Conservation (phyloP, 371 early-diverging fungal species). For the Mortierella sp. region DNA sequence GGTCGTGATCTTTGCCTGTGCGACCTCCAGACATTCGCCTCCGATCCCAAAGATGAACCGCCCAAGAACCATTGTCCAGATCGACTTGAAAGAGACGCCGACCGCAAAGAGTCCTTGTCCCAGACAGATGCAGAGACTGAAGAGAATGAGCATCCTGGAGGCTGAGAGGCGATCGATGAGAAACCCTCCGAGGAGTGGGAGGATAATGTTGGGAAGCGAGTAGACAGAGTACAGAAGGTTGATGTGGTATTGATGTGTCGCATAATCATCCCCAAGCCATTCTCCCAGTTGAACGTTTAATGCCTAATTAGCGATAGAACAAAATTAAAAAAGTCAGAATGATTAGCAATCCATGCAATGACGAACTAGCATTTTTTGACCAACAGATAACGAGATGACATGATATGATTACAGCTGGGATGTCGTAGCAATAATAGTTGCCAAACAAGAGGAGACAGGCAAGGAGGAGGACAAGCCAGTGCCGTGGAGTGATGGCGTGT, state of each 20-base stretch:
- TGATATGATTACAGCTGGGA: conserved; percentile 30
- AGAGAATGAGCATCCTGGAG: conserved; percentile 63
- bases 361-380: neutral
- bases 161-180: conserved; percentile 67
- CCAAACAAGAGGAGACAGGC: conserved; percentile 71
- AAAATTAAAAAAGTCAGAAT: conserved; percentile 2
- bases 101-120: conserved; percentile 76
- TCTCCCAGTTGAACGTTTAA: conserved; percentile 71
- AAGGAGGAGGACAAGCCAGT: conserved; percentile 65
- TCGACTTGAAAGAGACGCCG: conserved; percentile 63
- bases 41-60: conserved; percentile 80
- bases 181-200: conserved; percentile 77
- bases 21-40: conserved; percentile 79
- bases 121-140: conserved; percentile 68
- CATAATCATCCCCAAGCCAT: conserved; percentile 68
- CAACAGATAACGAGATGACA: neutral
- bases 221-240: conserved; percentile 81
- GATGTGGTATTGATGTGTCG: conserved; percentile 72
- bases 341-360: neutral
- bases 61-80: conserved; percentile 70
- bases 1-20: conserved; percentile 70
- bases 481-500: conserved; percentile 41
- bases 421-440: conserved; percentile 69
- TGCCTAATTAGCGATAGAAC: conserved; percentile 49
- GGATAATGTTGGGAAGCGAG: conserved; percentile 82